A percentile compares a stretch with the other conserved stretches of the same genome.
Conservation (phyloP, 495 filamentous ascomycete genomes). For the Durotheca rogersii region DNA sequence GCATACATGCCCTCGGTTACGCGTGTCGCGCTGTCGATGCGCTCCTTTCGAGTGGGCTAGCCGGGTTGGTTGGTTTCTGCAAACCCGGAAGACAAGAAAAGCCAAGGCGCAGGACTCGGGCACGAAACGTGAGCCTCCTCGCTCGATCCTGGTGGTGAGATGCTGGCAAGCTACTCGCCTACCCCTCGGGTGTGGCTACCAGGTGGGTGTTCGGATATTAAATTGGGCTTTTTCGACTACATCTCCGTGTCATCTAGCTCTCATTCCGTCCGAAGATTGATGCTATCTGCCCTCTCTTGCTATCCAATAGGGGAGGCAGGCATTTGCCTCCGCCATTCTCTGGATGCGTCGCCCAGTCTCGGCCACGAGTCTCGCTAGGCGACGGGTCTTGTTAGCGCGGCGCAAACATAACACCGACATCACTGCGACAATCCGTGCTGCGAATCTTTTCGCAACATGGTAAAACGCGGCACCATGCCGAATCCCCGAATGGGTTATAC, state of each 20-base stretch:
- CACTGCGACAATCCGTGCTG: background rate
- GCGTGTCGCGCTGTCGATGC: too few species aligned
- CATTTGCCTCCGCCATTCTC: conserved; percentile 17
- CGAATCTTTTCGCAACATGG: too few species aligned
- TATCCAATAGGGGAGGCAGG: background rate
- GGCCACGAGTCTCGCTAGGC: background rate
- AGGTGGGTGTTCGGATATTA: conserved; percentile 35
- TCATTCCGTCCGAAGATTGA: conserved; percentile 37
- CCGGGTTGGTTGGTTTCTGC: too few species aligned
- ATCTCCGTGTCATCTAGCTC: conserved; percentile 34
- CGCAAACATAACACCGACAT: conserved; percentile 5
- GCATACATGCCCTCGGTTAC: too few species aligned
- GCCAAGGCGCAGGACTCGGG: too few species aligned
- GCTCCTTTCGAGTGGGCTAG: too few species aligned
- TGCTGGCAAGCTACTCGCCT: background rate
- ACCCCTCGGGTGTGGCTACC: too few species aligned
- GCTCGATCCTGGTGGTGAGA: background rate
- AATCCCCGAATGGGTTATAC: background rate
- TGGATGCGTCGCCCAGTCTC: conserved; percentile 11
- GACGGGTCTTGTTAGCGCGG: conserved; percentile 10
- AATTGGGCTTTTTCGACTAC: conserved; percentile 36
- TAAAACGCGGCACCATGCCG: too few species aligned
- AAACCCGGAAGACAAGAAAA: too few species aligned
- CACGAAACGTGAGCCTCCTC: background rate
- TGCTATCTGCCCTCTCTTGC: background rate